Base-by-base conservation (phyloP, 176 grass and related monocot genomes). In the Leersia perrieri region DNA sequence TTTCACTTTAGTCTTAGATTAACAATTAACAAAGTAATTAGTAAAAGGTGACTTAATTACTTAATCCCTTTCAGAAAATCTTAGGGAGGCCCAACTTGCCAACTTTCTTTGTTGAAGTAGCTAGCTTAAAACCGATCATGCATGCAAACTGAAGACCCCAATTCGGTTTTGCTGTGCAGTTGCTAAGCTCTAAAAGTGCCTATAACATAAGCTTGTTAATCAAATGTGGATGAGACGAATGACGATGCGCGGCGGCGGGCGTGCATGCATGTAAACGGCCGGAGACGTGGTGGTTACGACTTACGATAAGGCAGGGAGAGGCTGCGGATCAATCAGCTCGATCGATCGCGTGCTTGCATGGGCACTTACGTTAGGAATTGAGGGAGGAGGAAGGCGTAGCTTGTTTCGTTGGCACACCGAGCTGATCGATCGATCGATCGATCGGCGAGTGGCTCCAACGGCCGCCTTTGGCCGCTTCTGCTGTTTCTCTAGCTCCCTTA, bases 381-480 rank as follows among this genome's bases (percentile, higher is more conserved):
- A 47, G 1, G 44, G 15, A 18, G 44, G 15, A 18, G 44, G 44
- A 18, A 25, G 68, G 38, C 49, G 81, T 62, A 35, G 71, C 76
- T 76, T 81, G 77, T 61, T 49, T 66, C 76, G 41, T 31, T 77
- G 83, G 83, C 66, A 11, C 25, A 72, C 83, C 75, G 30, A 27
- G n/a, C n/a, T n/a, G n/a, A n/a, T n/a, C n/a, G n/a, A n/a, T n/a
- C n/a, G n/a, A n/a, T n/a, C n/a, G n/a, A n/a, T n/a, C n/a, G 51
- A 55, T 1, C 22, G 53, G 55, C 34, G 74, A 45, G 36, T 57
- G 29, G 72, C 41, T 60, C 40, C 10, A 33, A 65, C 34, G 1
- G 0, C 7, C 18, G 26, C 11, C 7, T 58, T 77, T 84, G 82
- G 74, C 73, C 51, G 73, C 36, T 70, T 84, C 22, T 77, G 36